Base-by-base conservation (phyloP, 2,329 filamentous ascomycete species). In the Ophiocordyceps camponoti-floridani region DNA sequence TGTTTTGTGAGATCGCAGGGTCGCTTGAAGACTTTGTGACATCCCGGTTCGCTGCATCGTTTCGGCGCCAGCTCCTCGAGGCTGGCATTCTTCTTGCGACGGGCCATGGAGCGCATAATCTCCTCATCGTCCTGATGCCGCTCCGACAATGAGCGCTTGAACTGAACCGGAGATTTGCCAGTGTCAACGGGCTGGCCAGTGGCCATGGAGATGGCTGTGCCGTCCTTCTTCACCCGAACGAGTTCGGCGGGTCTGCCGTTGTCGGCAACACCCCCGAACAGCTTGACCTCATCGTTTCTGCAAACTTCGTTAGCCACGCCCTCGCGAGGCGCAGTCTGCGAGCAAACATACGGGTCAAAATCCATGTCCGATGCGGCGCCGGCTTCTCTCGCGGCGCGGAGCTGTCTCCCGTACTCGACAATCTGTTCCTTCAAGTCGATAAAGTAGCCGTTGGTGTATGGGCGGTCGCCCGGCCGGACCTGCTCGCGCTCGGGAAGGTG, bases 1-100 rank as follows among this genome's bases (percentile, higher is more conserved):
- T 98, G 91, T 70, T 96, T 96, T 52, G 87, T 95, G 47, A 96
- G 69, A 61, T 98, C 91, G 63, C 91, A 96, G n/a, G 86, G 86
- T 49, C 91, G 81, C 65, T 91, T 93, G 69, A 96, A 96, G 62
- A 89, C 78, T 66, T 94, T 95, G 62, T 77, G 79, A 66, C 89
- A 96, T 38, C 76, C 75, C 5, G 69, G 68, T 58, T 87, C 76
- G 49, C 73, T 73, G 69, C 86, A 94, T 54, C 77, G 77, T 64
- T 89, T 80, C 46, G 77, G 82, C 42, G 84, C 79, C 43, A 89
- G 77, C 61, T 93, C 82, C 62, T 89, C 84, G 6, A 84, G 82
- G 44, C 79, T 82, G 33, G 86, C 85, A 48, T 89, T 89, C 76
- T 94, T 94, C 75, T 93, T 93, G 52, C 87, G 82, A 47, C 88